A percentile compares a stretch with the other conserved stretches of the same genome.
These are phyloP conservation scores for Sechiopsis laciniata DNA, from an alignment of 306 rosid species.

Conservation along the genomic window DNA sequence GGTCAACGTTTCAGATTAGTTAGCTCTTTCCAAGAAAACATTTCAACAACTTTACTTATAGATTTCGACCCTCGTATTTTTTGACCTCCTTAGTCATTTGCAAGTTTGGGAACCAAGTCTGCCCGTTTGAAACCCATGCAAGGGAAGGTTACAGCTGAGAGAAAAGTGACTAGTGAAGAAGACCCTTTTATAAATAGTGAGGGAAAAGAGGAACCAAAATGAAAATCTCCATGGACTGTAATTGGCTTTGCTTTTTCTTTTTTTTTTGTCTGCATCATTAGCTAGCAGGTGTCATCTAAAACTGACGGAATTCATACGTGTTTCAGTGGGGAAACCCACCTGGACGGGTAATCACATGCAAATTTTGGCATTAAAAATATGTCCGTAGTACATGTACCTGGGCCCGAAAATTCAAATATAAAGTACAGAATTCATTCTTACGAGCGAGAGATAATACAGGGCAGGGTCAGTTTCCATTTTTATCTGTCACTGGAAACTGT, in stretches of 20 bases:
- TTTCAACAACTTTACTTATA: neutral
- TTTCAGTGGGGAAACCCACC: neutral
- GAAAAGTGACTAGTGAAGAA: neutral
- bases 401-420: neutral
- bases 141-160: neutral
- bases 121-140: neutral
- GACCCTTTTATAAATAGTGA: neutral
- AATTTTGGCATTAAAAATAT: neutral
- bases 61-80: neutral
- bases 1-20: neutral
- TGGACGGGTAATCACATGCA: neutral
- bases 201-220: neutral
- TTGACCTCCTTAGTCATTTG: neutral
- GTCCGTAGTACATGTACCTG: neutral
- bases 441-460: neutral
- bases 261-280: neutral
- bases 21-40: neutral
- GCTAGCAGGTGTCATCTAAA: slow-evolving; percentile 4
- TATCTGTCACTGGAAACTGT: no score
- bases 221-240: neutral
- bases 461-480: neutral
- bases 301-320: slow-evolving; percentile 10
- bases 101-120: slow-evolving; percentile 4
- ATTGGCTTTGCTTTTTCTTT: neutral
- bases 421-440: neutral